Evolutionary conservation across 805 yeast species (phyloP).

Genomic region (Candida wancherniae): DNA sequence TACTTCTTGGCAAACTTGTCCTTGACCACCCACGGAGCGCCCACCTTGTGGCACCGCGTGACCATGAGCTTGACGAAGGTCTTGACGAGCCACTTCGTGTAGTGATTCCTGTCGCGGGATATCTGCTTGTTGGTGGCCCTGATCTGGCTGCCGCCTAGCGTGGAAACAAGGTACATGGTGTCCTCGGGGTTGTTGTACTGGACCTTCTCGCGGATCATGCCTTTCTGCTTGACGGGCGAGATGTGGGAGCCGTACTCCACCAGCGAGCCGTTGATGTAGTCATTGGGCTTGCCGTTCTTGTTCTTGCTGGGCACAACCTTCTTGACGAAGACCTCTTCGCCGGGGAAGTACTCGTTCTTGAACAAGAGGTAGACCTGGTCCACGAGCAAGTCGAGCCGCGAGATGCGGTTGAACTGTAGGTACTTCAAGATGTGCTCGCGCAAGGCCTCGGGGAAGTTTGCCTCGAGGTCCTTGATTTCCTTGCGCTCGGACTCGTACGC

Average conservation of each 20-base stretch:
- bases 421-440: constrained; percentile 87
- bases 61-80: constrained; percentile 80
- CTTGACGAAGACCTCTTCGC: constrained; percentile 71
- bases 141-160: constrained; percentile 51
- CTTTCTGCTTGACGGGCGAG: constrained; percentile 37
- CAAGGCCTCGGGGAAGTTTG: constrained; percentile 82
- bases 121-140: constrained; percentile 72
- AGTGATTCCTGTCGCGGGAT: constrained; percentile 75
- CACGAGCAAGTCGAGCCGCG: constrained; percentile 80
- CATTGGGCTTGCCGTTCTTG: too few species aligned
- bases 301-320: constrained; percentile 7
- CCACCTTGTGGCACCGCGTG: constrained; percentile 73
- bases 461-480: constrained; percentile 60
- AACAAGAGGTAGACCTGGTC: constrained; percentile 79
- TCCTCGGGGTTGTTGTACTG: constrained; percentile 53
- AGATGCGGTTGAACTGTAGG: constrained; percentile 74
- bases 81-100: constrained; percentile 85
- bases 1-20: constrained; percentile 67
- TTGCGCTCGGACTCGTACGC: constrained; percentile 70
- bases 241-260: too few species aligned
- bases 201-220: constrained; percentile 80
- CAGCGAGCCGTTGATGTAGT: too few species aligned
- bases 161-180: constrained; percentile 65
- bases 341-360: constrained; percentile 84
- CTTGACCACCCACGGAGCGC: constrained; percentile 95